Base-by-base conservation (phyloP, 1,284 basidiomycete species). In the Leccinum pseudoinsigne region DNA sequence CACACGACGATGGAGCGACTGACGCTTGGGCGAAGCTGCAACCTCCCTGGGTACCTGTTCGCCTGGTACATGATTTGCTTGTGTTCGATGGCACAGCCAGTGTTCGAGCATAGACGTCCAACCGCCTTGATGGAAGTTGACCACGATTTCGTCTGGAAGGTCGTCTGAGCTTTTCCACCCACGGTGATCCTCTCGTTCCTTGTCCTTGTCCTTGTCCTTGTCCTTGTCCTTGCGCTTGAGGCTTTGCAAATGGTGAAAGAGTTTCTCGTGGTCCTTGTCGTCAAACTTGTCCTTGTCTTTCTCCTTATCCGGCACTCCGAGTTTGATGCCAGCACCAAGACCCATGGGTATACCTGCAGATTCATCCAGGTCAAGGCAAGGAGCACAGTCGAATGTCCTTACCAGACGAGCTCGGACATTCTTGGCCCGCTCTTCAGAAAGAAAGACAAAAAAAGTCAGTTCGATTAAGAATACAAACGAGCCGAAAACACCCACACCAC, bases 41-140 rank as follows among this genome's bases (percentile, higher is more conserved):
- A 66, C 47, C 18, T 76, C 75, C 40, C 64, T 68, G 55, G 60
- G 21, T 4, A 11, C 18, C 62, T 60, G 67, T 55, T 67, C 71
- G 53, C 38, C 71, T 1, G 65, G 67, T 18, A 59, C 8, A 9
- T 62, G 67, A 53, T 66, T 69, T 11, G 73, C 74, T 61, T 74
- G 72, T 12, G 74, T 73, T 65, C 82, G 84, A 68, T 86, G 79
- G 60, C 85, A 86, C 59, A 90, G 78, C 86, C 88, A 91, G 65
- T 89, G 85, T 69, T 92, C 90, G 16, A 91, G 80, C 71, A 85
- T 83, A 4, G 86, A 82, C 3, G 90, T 90, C 90, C 90, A 92
- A 8, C 90, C 89, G 54, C 79, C 69, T 2, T 77, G 67, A 54
- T 71, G 64, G 68, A 40, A 72, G 68, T 59, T 73, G 58, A 65